phyloP scores from a whole-genome alignment of 1,139 yeast species.

The Kluyveromyces marxianus region DNA sequence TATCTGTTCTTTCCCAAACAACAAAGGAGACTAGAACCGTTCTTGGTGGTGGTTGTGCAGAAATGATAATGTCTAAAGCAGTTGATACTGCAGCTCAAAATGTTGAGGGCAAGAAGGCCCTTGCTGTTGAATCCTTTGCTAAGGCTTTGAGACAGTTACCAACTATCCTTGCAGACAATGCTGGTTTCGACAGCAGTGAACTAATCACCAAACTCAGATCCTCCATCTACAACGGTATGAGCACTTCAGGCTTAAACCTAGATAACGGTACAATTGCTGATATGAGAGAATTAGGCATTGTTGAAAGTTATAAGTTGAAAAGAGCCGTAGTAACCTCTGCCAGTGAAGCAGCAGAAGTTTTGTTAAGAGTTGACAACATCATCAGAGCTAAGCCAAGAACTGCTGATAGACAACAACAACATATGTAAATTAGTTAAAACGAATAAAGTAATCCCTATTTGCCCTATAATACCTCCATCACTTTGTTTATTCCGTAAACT shows the following conservation, averaged over 20 bases:
- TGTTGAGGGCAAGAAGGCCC: constrained; percentile 85
- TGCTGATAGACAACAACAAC: constrained; percentile 60
- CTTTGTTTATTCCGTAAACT: too few species aligned
- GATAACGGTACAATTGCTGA: constrained; percentile 80
- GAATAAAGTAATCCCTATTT: neutral
- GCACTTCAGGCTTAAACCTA: constrained; percentile 85
- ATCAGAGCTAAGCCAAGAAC: constrained; percentile 97
- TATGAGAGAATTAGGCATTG: constrained; percentile 89
- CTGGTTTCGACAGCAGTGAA: constrained; percentile 93
- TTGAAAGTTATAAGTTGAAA: constrained; percentile 87
- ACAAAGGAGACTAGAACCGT: constrained; percentile 92
- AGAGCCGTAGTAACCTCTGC: constrained; percentile 95
- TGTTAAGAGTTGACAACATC: constrained; percentile 90
- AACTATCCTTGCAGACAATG: constrained; percentile 91
- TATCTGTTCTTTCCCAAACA: constrained; percentile 91
- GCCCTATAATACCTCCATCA: too few species aligned
- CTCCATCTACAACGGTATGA: constrained; percentile 86
- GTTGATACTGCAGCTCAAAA: constrained; percentile 94
- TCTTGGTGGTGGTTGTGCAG: constrained; percentile 97
- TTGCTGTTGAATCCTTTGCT: constrained; percentile 93
- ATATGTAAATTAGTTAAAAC: constrained; percentile 18
- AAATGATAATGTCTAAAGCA: constrained; percentile 96
- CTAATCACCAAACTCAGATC: constrained; percentile 85
- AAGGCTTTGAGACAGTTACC: constrained; percentile 93
- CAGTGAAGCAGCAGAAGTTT: constrained; percentile 93